Evolutionary conservation across 345 rosid genomes (phyloP).

Genomic region (Acer negundo): DNA sequence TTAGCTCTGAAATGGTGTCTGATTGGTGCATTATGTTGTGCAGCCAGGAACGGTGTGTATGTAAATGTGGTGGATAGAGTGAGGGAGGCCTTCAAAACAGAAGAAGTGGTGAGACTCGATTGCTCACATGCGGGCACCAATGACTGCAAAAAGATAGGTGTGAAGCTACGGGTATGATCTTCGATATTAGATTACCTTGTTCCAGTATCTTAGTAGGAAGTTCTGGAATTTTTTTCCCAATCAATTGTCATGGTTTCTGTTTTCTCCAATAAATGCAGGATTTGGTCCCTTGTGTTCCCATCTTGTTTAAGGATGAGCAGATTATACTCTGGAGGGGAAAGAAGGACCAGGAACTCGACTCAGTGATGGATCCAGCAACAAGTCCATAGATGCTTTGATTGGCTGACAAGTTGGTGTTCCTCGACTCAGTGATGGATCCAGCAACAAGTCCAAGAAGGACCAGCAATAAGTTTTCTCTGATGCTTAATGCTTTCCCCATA

Average conservation of each 20-base stretch:
- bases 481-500: too few relatives aligned
- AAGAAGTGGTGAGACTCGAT: slow-evolving; percentile 79
- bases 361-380: slow-evolving; percentile 4
- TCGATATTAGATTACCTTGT: neutral
- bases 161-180: slow-evolving; percentile 66
- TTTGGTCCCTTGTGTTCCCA: slow-evolving; percentile 82
- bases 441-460: too few relatives aligned
- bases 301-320: slow-evolving; percentile 86
- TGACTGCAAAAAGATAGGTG: slow-evolving; percentile 86
- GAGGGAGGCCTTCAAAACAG: slow-evolving; percentile 58
- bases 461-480: too few relatives aligned
- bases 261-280: slow-evolving; percentile 49
- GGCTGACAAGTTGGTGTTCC: neutral
- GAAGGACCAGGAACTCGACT: slow-evolving; percentile 20
- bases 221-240: neutral
- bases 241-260: slow-evolving; percentile 7
- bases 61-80: slow-evolving; percentile 76
- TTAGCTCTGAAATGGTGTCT: neutral
- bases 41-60: slow-evolving; percentile 94
- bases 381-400: slow-evolving; percentile 6
- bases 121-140: slow-evolving; percentile 77
- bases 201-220: neutral
- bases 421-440: neutral
- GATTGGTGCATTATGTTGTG: slow-evolving; percentile 15
- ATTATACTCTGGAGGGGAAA: slow-evolving; percentile 84